These are phyloP conservation scores for Colletotrichum caudatum DNA, from an alignment of 2,329 filamentous ascomycete species.

Conservation along the genomic window DNA sequence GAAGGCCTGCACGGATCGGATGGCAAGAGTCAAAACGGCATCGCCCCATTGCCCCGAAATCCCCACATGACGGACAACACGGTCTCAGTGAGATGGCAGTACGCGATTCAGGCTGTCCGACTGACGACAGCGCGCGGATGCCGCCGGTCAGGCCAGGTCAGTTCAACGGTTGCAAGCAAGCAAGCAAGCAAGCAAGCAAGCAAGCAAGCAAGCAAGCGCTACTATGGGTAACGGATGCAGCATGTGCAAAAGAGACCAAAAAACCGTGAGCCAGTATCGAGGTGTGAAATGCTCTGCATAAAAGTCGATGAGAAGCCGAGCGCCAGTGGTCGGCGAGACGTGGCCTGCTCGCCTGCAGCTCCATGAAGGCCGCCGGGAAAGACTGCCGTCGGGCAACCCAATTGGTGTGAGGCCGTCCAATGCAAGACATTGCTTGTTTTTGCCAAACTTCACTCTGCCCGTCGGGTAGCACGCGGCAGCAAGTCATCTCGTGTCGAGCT, in stretches of 20 bases:
- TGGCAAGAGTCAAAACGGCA: slow-evolving; percentile 34
- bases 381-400: slow-evolving; percentile 14
- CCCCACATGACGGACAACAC: slow-evolving; percentile 20
- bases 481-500: slow-evolving; percentile 23
- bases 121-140: slow-evolving; percentile 31
- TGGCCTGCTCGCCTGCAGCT: slow-evolving; percentile 10
- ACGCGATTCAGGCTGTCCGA: slow-evolving; percentile 31
- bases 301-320: slow-evolving; percentile 17
- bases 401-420: slow-evolving; percentile 24
- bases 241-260: slow-evolving; percentile 13
- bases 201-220: slow-evolving; percentile 6
- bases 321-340: slow-evolving; percentile 14
- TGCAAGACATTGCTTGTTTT: slow-evolving; percentile 21
- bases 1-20: slow-evolving; percentile 30
- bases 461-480: slow-evolving; percentile 21
- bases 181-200: too few relatives aligned
- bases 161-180: slow-evolving; percentile 1
- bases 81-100: slow-evolving; percentile 26
- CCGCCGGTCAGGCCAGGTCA: slow-evolving; percentile 3
- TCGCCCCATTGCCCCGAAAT: slow-evolving; percentile 20
- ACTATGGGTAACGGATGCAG: slow-evolving; percentile 3
- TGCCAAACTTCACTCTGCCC: slow-evolving; percentile 21
- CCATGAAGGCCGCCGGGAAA: slow-evolving; percentile 12
- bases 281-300: slow-evolving; percentile 26
- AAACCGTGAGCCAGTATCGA: slow-evolving; percentile 19